A percentile compares a stretch with the other conserved stretches of the same genome.
Evolutionary conservation across 2,329 filamentous ascomycete species (phyloP).

Genomic region (Aspergillus quadricinctus): DNA sequence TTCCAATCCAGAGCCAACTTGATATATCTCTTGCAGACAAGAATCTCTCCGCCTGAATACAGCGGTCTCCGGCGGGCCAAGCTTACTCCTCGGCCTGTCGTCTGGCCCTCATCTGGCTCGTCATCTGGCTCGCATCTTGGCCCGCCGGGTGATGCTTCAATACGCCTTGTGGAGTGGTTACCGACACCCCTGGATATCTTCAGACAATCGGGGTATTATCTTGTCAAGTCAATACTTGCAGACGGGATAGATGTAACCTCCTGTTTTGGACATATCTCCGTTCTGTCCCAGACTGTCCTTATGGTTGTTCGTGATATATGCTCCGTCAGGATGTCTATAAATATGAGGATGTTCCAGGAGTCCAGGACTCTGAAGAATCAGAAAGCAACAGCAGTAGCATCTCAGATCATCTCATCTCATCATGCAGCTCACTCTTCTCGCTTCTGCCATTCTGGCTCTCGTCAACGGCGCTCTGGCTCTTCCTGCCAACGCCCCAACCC

Average conservation of each 20-base stretch:
- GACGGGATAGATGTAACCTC: slow-evolving; percentile 11
- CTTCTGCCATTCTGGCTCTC: slow-evolving; percentile 18
- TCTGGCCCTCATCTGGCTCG: too few species aligned
- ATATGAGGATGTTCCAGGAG: neutral
- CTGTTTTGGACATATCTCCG: slow-evolving; percentile 5
- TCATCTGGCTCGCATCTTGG: too few species aligned
- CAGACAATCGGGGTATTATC: neutral
- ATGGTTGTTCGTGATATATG: too few species aligned
- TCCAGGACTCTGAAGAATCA: neutral
- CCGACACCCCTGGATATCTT: neutral
- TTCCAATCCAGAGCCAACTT: too few species aligned
- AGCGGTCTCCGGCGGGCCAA: slow-evolving; percentile 23
- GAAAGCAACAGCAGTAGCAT: neutral
- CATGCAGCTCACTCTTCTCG: slow-evolving; percentile 20
- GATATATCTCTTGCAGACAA: neutral
- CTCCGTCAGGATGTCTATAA: neutral
- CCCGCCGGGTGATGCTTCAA: neutral
- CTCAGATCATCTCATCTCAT: neutral
- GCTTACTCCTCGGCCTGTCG: neutral
- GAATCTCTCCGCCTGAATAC: neutral
- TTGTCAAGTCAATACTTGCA: neutral
- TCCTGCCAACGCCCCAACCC: slow-evolving; percentile 15
- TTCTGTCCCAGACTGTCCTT: neutral
- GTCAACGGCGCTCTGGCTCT: slow-evolving; percentile 15
- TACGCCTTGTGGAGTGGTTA: too few species aligned